Evolutionary conservation across 768 basidiomycete genomes (phyloP), one percentile per base, ranked within the genome.

Genomic region (Hemileccinum rubropunctum): DNA sequence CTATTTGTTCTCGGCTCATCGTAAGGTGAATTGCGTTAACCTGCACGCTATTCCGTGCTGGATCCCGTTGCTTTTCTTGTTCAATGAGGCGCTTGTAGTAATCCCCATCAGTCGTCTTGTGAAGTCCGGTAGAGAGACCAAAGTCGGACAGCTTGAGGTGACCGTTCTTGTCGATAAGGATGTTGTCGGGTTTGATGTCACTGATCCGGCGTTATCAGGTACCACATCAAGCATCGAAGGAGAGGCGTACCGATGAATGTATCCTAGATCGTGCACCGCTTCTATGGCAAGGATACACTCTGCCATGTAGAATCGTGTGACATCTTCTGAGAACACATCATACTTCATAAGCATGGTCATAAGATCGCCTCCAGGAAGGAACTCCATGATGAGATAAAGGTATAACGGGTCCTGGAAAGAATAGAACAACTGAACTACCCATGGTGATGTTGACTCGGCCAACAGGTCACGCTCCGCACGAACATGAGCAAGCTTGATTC

Each of bases 321-420:
- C 95, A 65, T 98, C 95, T 70, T 98, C 97, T 7, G 91, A 92
- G 73, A 98, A 98, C 8, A 95, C 89, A 68, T 98, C 95, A 71
- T 99, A 98, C 71, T 98, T 98, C 87, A 99, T 99, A 59, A 99
- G 76, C 95, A 98, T 99, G 12, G 97, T 98, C 95, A 99, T 98
- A 55, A 99, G 76, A 67, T 99, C 95, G n/a, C 95, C 95, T 39
- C 95, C 95, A 33, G 83, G 82, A 38, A 84, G 76, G 70, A 87
- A 88, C 71, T 88, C 86, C 95, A 99, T 99, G 75, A 99, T 90
- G 52, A 99, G 82, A 73, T 98, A 99, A 23, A 99, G 83, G 65
- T 95, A 98, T 45, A 91, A 75, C 1, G 90, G 83, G 68, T 98
- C 97, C 69, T 99, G 95, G 79, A 98, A 98, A 33, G 95, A 97